Evolutionary conservation across 73 alveolate species (phyloP), one percentile per base, ranked within the genome.

Genomic region (Paramecium bursaria): DNA sequence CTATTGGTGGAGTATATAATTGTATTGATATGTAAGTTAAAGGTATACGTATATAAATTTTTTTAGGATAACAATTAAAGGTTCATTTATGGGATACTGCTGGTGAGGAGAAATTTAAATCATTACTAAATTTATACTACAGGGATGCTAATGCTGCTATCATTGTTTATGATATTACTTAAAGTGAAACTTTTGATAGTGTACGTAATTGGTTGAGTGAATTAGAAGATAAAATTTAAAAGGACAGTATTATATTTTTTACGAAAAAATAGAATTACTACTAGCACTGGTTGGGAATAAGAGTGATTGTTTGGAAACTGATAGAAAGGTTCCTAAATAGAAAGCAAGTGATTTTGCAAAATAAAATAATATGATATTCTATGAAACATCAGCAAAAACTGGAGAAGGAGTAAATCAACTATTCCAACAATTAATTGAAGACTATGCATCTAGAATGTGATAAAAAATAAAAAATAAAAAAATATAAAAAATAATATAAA

Each of bases 131-230:
- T 4, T 30, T 67, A 15, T 87, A 91, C 50, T 92, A 75, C 49
- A 90, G 95, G 51, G 93, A 87, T 52, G 91, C 97, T 5, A 49
- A 90, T 17, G 97, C 91, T 3, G 92, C 91, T 3, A 50, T 92
- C 19, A 67, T 86, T 10, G 93, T 92, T 4, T 92, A 76, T 86
- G 97, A 92, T 76, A 60, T 75, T 25, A 74, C 91, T 9, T 55
- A 82, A 55, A 86, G 91, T 50, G 88, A 67, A 11, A 44, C 92
- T 57, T 91, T 88, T 74, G 49, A 77, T 23, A 60, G 75, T 26
- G 75, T 91, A 27, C 74, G 49, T 23, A 74, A 48, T 29, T 91
- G 92, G 86, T 26, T 85, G 15, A 85, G 35, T 3, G 91, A 85
- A 74, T 33, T 85, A n/a, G 86, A 85, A 22, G 76, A 85, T 3